Percentiles rank a stretch among this genome's conserved stretches.
Evolutionary conservation across 306 rosid species (phyloP).

Genomic region (Casuarina glauca): DNA sequence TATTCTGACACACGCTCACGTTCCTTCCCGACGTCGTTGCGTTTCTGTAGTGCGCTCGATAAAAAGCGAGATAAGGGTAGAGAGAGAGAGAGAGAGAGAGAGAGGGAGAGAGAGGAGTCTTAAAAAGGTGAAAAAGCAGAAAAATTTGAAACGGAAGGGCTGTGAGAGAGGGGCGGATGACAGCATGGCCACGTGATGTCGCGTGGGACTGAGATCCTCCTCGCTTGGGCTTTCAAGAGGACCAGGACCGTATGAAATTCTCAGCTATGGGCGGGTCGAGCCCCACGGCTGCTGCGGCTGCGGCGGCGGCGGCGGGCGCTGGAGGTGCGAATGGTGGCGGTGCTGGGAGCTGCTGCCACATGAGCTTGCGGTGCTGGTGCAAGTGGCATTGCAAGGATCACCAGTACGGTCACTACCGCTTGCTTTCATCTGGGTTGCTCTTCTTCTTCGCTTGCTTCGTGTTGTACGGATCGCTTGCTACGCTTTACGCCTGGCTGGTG

Average conservation of each 20-base stretch:
- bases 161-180: background rate
- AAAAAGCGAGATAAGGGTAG: too few relatives aligned
- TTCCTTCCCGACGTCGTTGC: background rate
- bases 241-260: background rate
- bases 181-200: background rate
- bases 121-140: background rate
- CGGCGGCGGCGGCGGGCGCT: constrained; percentile 25
- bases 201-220: background rate
- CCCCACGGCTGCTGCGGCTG: constrained; percentile 35
- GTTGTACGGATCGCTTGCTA: constrained; percentile 77
- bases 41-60: background rate
- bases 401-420: constrained; percentile 49
- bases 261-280: constrained; percentile 42
- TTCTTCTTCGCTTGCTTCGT: constrained; percentile 79
- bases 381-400: constrained; percentile 46
- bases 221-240: too few relatives aligned
- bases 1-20: too few relatives aligned
- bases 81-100: background rate
- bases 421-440: constrained; percentile 65
- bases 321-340: constrained; percentile 19
- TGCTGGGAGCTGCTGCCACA: constrained; percentile 49
- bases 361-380: constrained; percentile 61
- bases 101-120: background rate
- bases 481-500: constrained; percentile 76
- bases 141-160: background rate